Percentiles rank a stretch among this genome's conserved stretches.
phyloP scores from a whole-genome alignment of 805 yeast genomes.

The baker's yeast (Saccharomyces cerevisiae) region DNA sequence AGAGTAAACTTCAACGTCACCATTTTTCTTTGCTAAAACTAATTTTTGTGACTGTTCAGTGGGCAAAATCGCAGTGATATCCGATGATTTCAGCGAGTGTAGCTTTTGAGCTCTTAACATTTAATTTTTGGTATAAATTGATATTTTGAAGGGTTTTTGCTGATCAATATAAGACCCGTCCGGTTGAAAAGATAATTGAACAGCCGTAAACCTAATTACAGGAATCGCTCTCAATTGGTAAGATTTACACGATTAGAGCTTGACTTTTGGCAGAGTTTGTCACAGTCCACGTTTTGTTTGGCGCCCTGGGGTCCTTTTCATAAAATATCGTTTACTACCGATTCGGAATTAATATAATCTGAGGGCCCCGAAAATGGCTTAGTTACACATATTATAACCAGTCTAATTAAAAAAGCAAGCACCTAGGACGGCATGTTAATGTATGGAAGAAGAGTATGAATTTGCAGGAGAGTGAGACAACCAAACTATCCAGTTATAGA shows the following conservation, averaged over 20 bases:
- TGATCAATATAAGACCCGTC: neutral
- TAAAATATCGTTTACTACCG: neutral
- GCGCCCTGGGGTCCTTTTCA: neutral
- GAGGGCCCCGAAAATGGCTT: neutral
- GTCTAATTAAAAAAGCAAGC: neutral
- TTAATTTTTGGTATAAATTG: neutral
- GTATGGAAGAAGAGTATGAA: neutral
- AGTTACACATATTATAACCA: neutral
- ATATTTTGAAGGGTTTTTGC: neutral
- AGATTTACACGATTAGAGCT: neutral
- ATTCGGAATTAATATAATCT: neutral
- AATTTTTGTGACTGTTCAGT: slow-evolving; percentile 22
- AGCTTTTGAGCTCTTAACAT: slow-evolving; percentile 20
- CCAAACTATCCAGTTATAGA: neutral
- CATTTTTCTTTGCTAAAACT: slow-evolving; percentile 21
- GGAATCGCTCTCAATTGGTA: neutral
- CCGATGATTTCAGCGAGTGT: slow-evolving; percentile 15
- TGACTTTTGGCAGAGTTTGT: neutral
- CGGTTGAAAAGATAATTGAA: neutral
- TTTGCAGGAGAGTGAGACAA: neutral
- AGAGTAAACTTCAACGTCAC: slow-evolving; percentile 26
- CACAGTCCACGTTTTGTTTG: neutral
- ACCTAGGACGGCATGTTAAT: neutral
- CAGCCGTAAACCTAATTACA: neutral
- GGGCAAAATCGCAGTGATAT: slow-evolving; percentile 19